Base-by-base conservation (phyloP, 2,329 filamentous ascomycete species). In the Fusarium nelsonii region DNA sequence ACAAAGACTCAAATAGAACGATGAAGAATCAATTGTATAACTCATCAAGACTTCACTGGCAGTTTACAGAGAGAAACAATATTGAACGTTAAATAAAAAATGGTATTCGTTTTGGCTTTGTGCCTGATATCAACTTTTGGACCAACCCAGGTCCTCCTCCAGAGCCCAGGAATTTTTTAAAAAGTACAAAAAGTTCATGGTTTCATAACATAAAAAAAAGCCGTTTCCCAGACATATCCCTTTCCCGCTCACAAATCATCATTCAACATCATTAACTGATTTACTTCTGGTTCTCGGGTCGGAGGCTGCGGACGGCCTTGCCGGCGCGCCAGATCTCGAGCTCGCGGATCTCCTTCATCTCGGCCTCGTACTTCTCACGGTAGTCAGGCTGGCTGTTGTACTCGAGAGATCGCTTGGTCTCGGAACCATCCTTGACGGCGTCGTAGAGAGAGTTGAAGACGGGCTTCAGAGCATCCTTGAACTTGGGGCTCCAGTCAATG, bases 321-420 rank as follows among this genome's bases (percentile, higher is more conserved):
- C 96, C 96, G 73, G 96, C 96, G 79, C 92, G 90, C 96, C 96
- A 99, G 90, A 99, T 99, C 90, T 99, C 96, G 79, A 99, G 86
- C 80, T 94, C 89, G 78, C 95, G 92, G 86, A 99, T 98, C 87
- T 98, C 96, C 86, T 97, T 87, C 90, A 99, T 92, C 92, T 99
- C 96, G 80, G 93, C 89, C 90, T 97, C 94, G 84, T 94, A 99
- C 85, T 92, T 94, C 88, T 97, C 87, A 78, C 96, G 92, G 91
- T 99, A 99, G 85, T 99, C 94, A 75, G 89, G 85, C 84, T 97
- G 93, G 81, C 92, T 88, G 89, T 98, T 98, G 90, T 97, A 99
- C 79, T 97, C 94, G 79, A 99, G 91, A 67, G 93, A 96, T 83
- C 96, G 90, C 90, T 96, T 87, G 78, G 96, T 99, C 91, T 99